These are phyloP conservation scores for Hura crepitans DNA, from an alignment of 441 rosid species.

Conservation along the genomic window DNA sequence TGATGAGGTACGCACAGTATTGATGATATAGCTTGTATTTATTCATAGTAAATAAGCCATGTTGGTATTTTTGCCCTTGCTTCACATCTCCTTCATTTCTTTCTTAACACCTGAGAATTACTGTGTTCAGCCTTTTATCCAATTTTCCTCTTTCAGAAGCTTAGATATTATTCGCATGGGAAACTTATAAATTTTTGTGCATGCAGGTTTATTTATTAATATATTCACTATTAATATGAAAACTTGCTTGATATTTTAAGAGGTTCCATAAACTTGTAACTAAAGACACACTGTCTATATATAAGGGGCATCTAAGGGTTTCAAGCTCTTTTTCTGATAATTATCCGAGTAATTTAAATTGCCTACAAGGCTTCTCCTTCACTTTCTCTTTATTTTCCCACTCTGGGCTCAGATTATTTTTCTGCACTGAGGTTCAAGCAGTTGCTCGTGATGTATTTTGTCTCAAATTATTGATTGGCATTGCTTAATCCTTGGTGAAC, in stretches of 20 bases:
- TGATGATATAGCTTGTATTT: slow-evolving; percentile 8
- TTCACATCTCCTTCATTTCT: slow-evolving; percentile 6
- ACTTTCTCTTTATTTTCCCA: not conserved
- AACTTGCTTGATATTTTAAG: not conserved
- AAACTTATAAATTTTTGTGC: not conserved
- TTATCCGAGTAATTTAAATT: not conserved
- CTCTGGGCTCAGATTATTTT: not conserved
- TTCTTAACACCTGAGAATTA: not conserved
- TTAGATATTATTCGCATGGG: not conserved
- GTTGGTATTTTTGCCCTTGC: not conserved
- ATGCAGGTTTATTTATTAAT: not conserved
- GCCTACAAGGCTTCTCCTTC: not conserved
- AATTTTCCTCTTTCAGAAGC: not conserved
- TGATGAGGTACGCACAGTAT: slow-evolving; percentile 60
- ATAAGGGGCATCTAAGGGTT: not conserved
- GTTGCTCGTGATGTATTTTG: not conserved
- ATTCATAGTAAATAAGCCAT: not conserved
- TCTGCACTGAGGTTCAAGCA: not conserved
- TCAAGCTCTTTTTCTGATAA: not conserved
- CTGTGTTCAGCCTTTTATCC: not conserved
- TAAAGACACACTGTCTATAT: not conserved
- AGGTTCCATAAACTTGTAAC: not conserved
- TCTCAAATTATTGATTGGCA: not conserved
- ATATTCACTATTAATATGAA: not conserved
- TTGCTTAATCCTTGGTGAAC: slow-evolving; percentile 13